Evolutionary conservation across 495 filamentous ascomycete genomes (phyloP), one percentile per base, ranked within the genome.

Genomic region (Sordaria brevicollis): DNA sequence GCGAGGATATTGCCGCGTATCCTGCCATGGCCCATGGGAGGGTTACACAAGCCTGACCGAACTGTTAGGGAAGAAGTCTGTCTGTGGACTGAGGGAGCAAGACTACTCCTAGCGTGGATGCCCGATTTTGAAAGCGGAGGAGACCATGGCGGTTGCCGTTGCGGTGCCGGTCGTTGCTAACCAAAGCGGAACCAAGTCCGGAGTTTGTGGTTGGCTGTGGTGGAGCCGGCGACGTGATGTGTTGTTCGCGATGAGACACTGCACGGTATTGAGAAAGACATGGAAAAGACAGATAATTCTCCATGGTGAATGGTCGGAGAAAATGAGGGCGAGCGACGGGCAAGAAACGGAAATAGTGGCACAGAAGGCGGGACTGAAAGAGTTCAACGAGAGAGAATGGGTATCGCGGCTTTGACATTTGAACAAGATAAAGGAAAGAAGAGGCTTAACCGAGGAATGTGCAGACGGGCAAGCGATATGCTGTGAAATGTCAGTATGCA

Each of bases 371-470:
- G 49, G 25, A 17, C 49, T 29, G 49, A 15, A 31, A 7, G 13
- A 13, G 5, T 57, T 57, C 49, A 31, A 31, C 13, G 49, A 13
- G 0, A 25, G 25, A 31, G 49, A 62, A 62, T 31, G 49, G 49
- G 49, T 62, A 62, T 62, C 49, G 25, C 25, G 49, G 49, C 49
- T 62, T 62, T 17, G 21, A 35, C 17, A 34, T 31, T 31, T 34
- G 1, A 38, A 5, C 17, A 0, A 1, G 7, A 31, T 13, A 54
- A 15, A 29, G 21, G 1, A n/a, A n/a, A 29, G 6, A 15, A 67
- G 13, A 67, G 17, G 68, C 35, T 81, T 75, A 90, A 73, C 88
- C 87, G 81, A 89, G 82, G 67, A 86, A 86, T 39, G 82, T 89
- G 75, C 87, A 89, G 65, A 86, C 76, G 19, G 83, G 83, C 57